Base-by-base conservation (phyloP, 2,329 filamentous ascomycete species). In the Diplodia mutila region DNA sequence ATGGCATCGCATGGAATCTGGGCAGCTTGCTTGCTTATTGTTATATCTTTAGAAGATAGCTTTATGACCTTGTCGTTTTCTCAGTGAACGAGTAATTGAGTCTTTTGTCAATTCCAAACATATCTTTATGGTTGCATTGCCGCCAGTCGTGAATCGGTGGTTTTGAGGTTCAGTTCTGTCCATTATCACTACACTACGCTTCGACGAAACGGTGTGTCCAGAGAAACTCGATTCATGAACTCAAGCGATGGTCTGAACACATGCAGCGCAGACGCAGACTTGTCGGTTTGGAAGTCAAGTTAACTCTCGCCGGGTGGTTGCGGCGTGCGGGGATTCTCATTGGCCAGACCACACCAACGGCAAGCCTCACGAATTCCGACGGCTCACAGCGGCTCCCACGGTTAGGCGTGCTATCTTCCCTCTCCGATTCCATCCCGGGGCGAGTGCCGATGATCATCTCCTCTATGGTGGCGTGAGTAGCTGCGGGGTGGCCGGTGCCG, bases 291-390 rank as follows among this genome's bases (percentile, higher is more conserved):
- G 14, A 51, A 12, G 3, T 4, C 21, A 14, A 12, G 5, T 21
- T 1, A 5, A 21, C 3, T n/a, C 32, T 55, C 53, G 53, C 9
- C 29, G 53, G 53, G 53, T 21, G 4, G n/a, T 6, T 55, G 29
- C 53, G 53, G 53, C 53, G 53, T 55, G 53, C 53, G 53, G 53
- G 21, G 9, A 11, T 55, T 55, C 29, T 37, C 2, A 55, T 55
- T 55, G 53, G 53, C 53, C 16, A 8, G 5, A 9, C 16, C 6
- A 7, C 25, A 2, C 25, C 4, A 9, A 18, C 23, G 5, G 9
- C 6, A 25, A 52, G 21, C 49, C 49, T 8, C n/a, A 27, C 7
- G 12, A 16, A 18, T 32, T 4, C 27, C 25, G 16, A 32, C 4
- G 23, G 4, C 16, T 12, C 51, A 32, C 51, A 2, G 16, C 51